These are phyloP conservation scores for Parasarocladium wereldwijsianum DNA, from an alignment of 2,329 filamentous ascomycete species.

Conservation along the genomic window DNA sequence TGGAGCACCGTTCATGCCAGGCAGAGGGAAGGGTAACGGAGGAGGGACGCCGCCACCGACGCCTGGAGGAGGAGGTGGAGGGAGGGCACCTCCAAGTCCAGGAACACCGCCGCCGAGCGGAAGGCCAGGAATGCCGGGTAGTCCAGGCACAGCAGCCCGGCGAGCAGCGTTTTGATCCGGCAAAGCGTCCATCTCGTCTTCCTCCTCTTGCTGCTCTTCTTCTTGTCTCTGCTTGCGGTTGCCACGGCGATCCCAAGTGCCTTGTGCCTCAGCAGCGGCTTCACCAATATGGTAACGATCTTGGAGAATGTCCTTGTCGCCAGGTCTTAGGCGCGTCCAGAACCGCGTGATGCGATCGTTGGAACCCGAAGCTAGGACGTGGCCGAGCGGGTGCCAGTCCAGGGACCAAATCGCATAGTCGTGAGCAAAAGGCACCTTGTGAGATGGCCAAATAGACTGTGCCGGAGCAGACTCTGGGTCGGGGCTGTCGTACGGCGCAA, in stretches of 20 bases:
- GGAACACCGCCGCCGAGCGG: slow-evolving; percentile 25
- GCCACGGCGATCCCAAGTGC: slow-evolving; percentile 79
- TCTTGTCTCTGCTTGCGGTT: slow-evolving; percentile 69
- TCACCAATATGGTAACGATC: slow-evolving; percentile 95
- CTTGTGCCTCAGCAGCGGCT: slow-evolving; percentile 80
- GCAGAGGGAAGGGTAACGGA: slow-evolving; percentile 36
- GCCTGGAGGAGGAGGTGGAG: slow-evolving; percentile 30
- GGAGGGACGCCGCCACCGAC: slow-evolving; percentile 30
- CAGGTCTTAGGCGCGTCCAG: slow-evolving; percentile 83
- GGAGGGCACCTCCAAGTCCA: slow-evolving; percentile 25
- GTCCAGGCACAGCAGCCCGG: slow-evolving; percentile 9
- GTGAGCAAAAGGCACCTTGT: slow-evolving; percentile 76
- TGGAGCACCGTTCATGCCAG: slow-evolving; percentile 29
- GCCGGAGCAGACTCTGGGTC: slow-evolving; percentile 68
- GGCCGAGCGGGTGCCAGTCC: slow-evolving; percentile 93
- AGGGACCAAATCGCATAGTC: slow-evolving; percentile 95
- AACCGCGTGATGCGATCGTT: slow-evolving; percentile 96
- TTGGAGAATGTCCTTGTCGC: slow-evolving; percentile 70
- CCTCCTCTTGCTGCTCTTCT: slow-evolving; percentile 83
- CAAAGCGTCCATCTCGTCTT: slow-evolving; percentile 85
- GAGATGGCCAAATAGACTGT: slow-evolving; percentile 85
- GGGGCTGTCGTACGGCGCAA: slow-evolving; percentile 72
- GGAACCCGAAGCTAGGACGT: slow-evolving; percentile 87
- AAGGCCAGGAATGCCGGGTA: slow-evolving; percentile 47
- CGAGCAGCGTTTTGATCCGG: slow-evolving; percentile 65